phyloP scores from a whole-genome alignment of 208 protist species.

The Trypanosoma brucei region DNA sequence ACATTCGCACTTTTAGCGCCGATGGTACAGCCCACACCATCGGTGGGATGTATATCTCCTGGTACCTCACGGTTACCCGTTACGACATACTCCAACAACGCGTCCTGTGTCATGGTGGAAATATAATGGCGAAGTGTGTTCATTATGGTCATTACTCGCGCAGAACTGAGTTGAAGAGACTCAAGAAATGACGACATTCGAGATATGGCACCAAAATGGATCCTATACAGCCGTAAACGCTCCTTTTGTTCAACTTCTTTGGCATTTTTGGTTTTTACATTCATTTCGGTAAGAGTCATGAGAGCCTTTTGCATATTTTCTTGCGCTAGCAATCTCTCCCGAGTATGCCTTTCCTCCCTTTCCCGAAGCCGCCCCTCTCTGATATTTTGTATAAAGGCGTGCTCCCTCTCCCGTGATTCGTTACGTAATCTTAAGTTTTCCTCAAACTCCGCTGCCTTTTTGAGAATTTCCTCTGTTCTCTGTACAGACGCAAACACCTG shows the following conservation, averaged over 20 bases:
- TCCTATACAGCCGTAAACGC: constrained; percentile 27
- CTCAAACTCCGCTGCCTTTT: constrained; percentile 5
- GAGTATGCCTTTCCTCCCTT: constrained; percentile 10
- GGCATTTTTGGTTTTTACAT: constrained; percentile 13
- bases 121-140: constrained; percentile 29
- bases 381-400: constrained; percentile 14
- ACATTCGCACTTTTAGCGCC: background rate
- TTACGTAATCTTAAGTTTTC: constrained; percentile 11
- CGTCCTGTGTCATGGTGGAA: constrained; percentile 52
- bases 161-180: constrained; percentile 37
- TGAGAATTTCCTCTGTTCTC: constrained; percentile 5
- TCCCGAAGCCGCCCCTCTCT: constrained; percentile 27
- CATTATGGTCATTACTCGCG: constrained; percentile 39
- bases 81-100: constrained; percentile 75
- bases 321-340: constrained; percentile 13
- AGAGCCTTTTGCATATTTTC: constrained; percentile 30
- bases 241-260: constrained; percentile 23
- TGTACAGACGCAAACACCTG: constrained; percentile 20
- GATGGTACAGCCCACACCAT: background rate
- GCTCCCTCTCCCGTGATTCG: constrained; percentile 13
- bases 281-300: constrained; percentile 25
- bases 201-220: constrained; percentile 30
- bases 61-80: constrained; percentile 62
- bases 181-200: constrained; percentile 61
- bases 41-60: constrained; percentile 45